A percentile compares a stretch with the other conserved stretches of the same genome.
phyloP scores from a whole-genome alignment of 1,284 basidiomycete species.

The Sporisorium reilianum region DNA sequence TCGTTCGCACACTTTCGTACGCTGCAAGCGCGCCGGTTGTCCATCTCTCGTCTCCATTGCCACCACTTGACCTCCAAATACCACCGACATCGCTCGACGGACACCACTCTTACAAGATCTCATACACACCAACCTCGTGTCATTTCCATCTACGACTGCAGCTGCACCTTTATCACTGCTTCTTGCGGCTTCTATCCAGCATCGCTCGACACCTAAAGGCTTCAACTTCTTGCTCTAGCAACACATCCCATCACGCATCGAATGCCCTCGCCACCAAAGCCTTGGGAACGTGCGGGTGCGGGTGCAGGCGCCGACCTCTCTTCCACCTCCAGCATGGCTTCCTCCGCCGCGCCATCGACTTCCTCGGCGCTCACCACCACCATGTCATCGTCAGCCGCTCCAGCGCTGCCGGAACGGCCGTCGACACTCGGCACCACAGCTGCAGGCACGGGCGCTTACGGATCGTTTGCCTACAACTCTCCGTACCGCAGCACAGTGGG shows the following conservation, averaged over 20 bases:
- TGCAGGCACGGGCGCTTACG: conserved; percentile 38
- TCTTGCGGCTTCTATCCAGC: neutral
- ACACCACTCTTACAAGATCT: neutral
- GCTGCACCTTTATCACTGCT: neutral
- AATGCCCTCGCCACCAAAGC: conserved; percentile 68
- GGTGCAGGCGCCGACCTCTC: conserved; percentile 33
- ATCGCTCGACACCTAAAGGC: neutral
- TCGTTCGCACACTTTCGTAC: too few species aligned
- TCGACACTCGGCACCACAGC: conserved; percentile 39
- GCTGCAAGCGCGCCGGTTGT: too few species aligned
- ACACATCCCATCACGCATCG: neutral
- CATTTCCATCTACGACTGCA: neutral
- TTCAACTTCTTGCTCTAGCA: neutral
- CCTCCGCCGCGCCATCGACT: conserved; percentile 19
- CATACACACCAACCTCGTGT: neutral
- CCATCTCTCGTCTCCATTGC: neutral
- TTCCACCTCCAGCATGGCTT: conserved; percentile 25
- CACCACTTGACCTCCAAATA: neutral
- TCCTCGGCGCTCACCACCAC: conserved; percentile 35
- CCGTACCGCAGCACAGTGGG: conserved; percentile 51
- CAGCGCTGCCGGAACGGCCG: conserved; percentile 65
- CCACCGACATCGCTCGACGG: neutral
- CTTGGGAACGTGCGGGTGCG: conserved; percentile 66
- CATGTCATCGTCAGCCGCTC: conserved; percentile 27
- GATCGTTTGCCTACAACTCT: conserved; percentile 37